A percentile compares a stretch with the other conserved stretches of the same genome.
phyloP scores from a whole-genome alignment of 2,329 filamentous ascomycete genomes.

The Lachnellula occidentalis region DNA sequence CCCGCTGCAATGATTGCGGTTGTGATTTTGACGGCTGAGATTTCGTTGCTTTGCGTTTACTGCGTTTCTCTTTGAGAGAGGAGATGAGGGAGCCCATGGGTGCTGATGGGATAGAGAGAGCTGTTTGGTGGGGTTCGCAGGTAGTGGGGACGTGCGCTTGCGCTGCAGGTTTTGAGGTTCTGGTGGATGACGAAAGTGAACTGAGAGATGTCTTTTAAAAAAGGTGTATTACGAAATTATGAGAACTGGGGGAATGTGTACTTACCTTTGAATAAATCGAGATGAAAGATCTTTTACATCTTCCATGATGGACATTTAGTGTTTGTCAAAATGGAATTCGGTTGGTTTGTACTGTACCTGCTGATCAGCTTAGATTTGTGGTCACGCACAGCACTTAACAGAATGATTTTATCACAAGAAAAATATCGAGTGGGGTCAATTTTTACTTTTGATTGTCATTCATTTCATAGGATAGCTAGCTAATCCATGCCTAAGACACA shows the following conservation, averaged over 20 bases:
- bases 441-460: not conserved
- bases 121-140: conserved; percentile 1
- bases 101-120: not conserved
- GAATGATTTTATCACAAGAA: no score
- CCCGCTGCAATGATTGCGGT: conserved; percentile 13
- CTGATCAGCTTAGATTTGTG: no score
- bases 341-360: no score
- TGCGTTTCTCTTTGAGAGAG: conserved; percentile 5
- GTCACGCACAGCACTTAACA: no score
- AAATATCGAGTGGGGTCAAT: no score
- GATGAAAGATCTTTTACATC: no score
- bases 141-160: conserved; percentile 15
- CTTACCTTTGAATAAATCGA: conserved; percentile 13
- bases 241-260: not conserved
- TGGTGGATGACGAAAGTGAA: conserved; percentile 1
- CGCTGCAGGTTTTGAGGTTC: conserved; percentile 1
- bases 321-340: no score
- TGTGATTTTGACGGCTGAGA: not conserved
- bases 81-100: conserved; percentile 21
- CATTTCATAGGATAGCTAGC: conserved; percentile 26
- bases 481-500: conserved; percentile 21
- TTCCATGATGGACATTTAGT: no score
- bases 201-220: no score
- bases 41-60: not conserved
- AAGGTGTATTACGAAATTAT: not conserved